Evolutionary conservation across 225 moss, liverwort and hornwort species (phyloP).

Genomic region (Asterella californica): DNA sequence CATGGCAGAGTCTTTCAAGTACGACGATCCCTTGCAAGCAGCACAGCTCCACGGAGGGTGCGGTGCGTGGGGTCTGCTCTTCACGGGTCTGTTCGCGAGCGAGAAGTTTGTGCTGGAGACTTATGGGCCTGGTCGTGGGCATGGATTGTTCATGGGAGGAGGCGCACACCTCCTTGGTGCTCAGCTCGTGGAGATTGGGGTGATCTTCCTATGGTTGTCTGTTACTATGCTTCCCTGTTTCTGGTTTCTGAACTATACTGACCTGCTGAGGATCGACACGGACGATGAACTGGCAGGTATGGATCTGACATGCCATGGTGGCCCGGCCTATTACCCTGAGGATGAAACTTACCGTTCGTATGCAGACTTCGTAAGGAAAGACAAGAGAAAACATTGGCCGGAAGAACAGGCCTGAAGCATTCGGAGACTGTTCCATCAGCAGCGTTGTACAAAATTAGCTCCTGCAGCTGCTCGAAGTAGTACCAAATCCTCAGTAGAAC

Average conservation of each 20-base stretch:
- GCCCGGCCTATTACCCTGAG: slow-evolving; percentile 51
- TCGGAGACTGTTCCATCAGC: neutral
- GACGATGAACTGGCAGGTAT: slow-evolving; percentile 72
- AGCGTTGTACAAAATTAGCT: neutral
- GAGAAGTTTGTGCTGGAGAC: slow-evolving; percentile 44
- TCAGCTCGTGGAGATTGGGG: slow-evolving; percentile 57
- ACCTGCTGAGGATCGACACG: slow-evolving; percentile 45
- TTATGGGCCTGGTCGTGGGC: slow-evolving; percentile 18
- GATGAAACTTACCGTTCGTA: slow-evolving; percentile 15
- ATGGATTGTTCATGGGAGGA: slow-evolving; percentile 62
- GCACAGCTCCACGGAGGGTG: slow-evolving; percentile 71
- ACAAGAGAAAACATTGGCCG: too few relatives aligned
- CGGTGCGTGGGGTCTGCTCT: slow-evolving; percentile 63
- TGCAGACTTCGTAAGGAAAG: neutral
- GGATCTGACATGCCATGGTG: slow-evolving; percentile 68
- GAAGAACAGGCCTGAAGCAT: neutral
- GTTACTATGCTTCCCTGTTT: slow-evolving; percentile 56
- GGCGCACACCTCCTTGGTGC: slow-evolving; percentile 55
- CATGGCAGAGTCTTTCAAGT: slow-evolving; percentile 44
- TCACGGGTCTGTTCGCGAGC: slow-evolving; percentile 62
- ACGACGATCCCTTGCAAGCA: slow-evolving; percentile 70
- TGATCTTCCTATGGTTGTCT: slow-evolving; percentile 47
- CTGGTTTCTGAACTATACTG: slow-evolving; percentile 39
- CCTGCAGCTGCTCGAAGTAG: neutral
- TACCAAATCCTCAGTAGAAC: neutral